Evolutionary conservation across 2,329 filamentous ascomycete genomes (phyloP).

Genomic region (Tolypocladium paradoxum): DNA sequence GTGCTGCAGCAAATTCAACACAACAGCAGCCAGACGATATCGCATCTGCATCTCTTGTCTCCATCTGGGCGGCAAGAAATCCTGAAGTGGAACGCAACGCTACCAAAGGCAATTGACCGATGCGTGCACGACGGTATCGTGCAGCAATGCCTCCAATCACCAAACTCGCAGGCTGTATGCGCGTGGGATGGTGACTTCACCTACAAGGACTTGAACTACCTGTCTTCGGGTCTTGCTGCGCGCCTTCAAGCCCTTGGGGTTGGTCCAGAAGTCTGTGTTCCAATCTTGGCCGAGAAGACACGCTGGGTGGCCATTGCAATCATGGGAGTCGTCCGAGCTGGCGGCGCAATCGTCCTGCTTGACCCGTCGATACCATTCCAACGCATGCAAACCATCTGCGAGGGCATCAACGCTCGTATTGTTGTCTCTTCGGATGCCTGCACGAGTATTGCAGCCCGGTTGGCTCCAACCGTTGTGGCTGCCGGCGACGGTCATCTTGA

Average conservation of each 20-base stretch:
- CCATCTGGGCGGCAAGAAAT: neutral
- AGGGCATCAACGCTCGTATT: neutral
- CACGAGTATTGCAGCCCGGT: neutral
- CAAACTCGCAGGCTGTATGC: conserved; percentile 24
- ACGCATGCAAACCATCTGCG: neutral
- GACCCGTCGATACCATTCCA: conserved; percentile 16
- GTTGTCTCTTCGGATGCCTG: neutral
- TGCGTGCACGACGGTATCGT: conserved; percentile 32
- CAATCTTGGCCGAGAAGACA: conserved; percentile 25
- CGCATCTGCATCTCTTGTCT: neutral
- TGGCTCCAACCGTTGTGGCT: neutral
- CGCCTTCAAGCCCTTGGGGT: conserved; percentile 2
- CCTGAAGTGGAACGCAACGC: conserved; percentile 13
- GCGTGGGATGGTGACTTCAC: conserved; percentile 35
- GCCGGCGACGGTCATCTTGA: neutral
- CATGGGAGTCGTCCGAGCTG: conserved; percentile 22
- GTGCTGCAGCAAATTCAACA: neutral
- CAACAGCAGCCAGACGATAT: neutral
- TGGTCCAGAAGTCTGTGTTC: conserved; percentile 9
- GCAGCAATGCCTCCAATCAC: conserved; percentile 18
- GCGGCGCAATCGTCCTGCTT: conserved; percentile 18
- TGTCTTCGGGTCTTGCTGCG: conserved; percentile 4
- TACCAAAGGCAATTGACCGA: conserved; percentile 4
- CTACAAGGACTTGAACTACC: conserved; percentile 22
- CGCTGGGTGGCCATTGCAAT: conserved; percentile 20